Evolutionary conservation across 1,284 basidiomycete genomes (phyloP).

Genomic region (Cryptococcus jaspeensis): DNA sequence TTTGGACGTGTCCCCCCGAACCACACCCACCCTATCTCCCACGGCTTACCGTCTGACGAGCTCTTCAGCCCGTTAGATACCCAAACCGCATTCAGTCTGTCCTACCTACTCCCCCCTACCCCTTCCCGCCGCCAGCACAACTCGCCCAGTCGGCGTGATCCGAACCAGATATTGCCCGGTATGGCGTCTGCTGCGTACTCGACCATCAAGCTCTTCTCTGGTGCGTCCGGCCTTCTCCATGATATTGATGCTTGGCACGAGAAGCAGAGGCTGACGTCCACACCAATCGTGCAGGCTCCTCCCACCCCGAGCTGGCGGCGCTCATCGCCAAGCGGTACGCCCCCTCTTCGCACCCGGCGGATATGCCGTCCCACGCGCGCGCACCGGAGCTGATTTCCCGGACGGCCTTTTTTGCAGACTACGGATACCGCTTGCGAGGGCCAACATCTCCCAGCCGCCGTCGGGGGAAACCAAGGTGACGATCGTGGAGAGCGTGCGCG

Average conservation of each 20-base stretch:
- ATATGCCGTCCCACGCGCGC: background rate
- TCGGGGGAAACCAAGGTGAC: conserved; percentile 91
- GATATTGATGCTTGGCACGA: conserved; percentile 1
- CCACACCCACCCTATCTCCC: background rate
- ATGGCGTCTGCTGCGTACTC: conserved; percentile 50
- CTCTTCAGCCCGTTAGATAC: background rate
- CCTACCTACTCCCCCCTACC: background rate
- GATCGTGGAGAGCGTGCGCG: conserved; percentile 92
- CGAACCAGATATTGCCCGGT: background rate
- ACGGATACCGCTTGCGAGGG: conserved; percentile 76
- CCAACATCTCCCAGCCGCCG: conserved; percentile 81
- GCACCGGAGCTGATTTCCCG: background rate
- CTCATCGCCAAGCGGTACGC: conserved; percentile 86
- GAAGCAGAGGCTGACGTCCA: background rate
- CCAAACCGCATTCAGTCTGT: background rate
- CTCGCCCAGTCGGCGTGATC: background rate
- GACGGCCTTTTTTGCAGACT: conserved; percentile 57
- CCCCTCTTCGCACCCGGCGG: background rate
- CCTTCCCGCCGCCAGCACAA: background rate
- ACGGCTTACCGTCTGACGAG: background rate
- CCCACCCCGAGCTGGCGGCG: conserved; percentile 92
- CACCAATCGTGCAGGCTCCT: conserved; percentile 63
- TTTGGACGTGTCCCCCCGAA: too few species aligned
- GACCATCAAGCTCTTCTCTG: conserved; percentile 84
- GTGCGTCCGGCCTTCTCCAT: too few species aligned